A percentile compares a stretch with the other conserved stretches of the same genome.
Evolutionary conservation across 2,329 filamentous ascomycete genomes (phyloP).

Genomic region (Penicillium digitatum): DNA sequence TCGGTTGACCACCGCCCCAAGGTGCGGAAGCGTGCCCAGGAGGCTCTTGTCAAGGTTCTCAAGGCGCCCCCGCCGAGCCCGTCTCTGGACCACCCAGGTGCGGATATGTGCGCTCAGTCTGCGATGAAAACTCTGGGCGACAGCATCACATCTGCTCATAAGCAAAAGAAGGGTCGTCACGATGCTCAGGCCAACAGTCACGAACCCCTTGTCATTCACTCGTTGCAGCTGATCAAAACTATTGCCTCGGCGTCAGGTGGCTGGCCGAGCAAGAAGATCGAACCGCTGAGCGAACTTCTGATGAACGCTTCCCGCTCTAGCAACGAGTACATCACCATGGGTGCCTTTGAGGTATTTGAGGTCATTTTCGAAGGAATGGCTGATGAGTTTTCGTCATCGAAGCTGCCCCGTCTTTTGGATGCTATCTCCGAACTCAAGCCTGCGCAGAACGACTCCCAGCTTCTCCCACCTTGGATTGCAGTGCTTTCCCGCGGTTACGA

Average conservation of each 20-base stretch:
- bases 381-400: conserved; percentile 80
- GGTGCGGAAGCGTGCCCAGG: conserved; percentile 87
- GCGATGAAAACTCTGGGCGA: conserved; percentile 76
- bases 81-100: conserved; percentile 86
- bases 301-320: conserved; percentile 83
- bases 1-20: conserved; percentile 86
- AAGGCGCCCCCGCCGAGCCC: conserved; percentile 84
- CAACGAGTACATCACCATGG: conserved; percentile 95
- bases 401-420: conserved; percentile 82
- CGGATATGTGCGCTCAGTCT: conserved; percentile 93
- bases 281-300: conserved; percentile 81
- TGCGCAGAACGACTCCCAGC: conserved; percentile 86
- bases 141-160: conserved; percentile 61
- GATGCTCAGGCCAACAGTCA: conserved; percentile 51
- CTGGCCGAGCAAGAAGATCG: conserved; percentile 96
- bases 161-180: conserved; percentile 59
- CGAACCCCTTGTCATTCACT: conserved; percentile 84
- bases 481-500: conserved; percentile 93
- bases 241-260: conserved; percentile 82
- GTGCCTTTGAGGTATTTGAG: conserved; percentile 94
- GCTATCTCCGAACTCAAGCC: conserved; percentile 90
- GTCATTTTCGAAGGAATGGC: conserved; percentile 91
- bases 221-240: conserved; percentile 85
- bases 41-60: conserved; percentile 78
- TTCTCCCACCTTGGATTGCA: conserved; percentile 94